These are phyloP conservation scores for Lotmaria passim DNA, from an alignment of 208 protist genomes.

Conservation along the genomic window DNA sequence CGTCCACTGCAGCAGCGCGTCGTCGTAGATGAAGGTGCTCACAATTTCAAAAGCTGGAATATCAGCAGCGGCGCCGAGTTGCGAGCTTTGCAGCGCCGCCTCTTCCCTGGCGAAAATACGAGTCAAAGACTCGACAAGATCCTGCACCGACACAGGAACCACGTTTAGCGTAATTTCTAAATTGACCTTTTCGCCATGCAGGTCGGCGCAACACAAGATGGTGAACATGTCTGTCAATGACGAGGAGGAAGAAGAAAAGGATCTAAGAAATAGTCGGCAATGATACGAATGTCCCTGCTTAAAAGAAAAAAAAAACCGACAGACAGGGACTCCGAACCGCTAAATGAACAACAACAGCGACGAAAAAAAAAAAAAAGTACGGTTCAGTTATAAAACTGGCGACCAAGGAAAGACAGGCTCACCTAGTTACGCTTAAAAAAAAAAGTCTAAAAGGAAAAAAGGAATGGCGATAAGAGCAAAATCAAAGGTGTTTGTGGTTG, in stretches of 20 bases:
- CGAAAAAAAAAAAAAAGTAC: no score
- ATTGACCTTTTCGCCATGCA: conserved; percentile 83
- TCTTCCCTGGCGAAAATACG: conserved; percentile 51
- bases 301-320: no score
- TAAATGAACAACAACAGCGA: no score
- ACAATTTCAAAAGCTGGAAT: conserved; percentile 45
- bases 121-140: conserved; percentile 43
- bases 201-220: conserved; percentile 76
- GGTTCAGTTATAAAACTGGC: no score
- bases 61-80: not conserved
- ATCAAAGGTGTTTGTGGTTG: no score
- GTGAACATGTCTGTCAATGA: conserved; percentile 53
- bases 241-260: not conserved
- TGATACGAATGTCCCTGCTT: no score
- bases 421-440: no score
- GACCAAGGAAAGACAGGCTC: no score
- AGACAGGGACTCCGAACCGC: no score
- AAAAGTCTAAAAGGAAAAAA: no score
- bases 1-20: conserved; percentile 61
- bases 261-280: not conserved
- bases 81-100: not conserved
- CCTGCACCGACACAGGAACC: conserved; percentile 42
- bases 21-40: conserved; percentile 73
- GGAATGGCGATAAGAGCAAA: no score
- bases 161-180: conserved; percentile 63